Evolutionary conservation across 2,329 filamentous ascomycete genomes (phyloP).

Genomic region (Monilinia fructicola): DNA sequence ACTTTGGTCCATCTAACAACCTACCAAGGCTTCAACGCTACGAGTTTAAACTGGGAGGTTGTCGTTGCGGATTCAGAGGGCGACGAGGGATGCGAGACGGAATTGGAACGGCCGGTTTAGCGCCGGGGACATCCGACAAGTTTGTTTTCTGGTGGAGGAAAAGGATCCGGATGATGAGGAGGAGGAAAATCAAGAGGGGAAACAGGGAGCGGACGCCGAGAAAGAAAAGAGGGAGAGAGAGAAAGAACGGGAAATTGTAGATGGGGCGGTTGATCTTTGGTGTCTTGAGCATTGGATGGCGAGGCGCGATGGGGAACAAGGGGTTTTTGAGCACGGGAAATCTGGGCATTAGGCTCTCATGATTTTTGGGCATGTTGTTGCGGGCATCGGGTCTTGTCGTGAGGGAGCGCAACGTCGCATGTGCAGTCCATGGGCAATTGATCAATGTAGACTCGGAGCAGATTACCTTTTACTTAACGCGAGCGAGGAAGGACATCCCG

Average conservation of each 20-base stretch:
- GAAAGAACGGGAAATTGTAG: conserved; percentile 44
- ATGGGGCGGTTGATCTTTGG: conserved; percentile 69
- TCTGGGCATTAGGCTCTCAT: conserved; percentile 53
- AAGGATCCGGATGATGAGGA: conserved; percentile 36
- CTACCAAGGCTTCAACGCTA: conserved; percentile 51
- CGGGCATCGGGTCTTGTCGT: too few relatives aligned
- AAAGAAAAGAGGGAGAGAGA: conserved; percentile 33
- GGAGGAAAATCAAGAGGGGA: conserved; percentile 36
- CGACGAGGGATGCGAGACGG: conserved; percentile 32
- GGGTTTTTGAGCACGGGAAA: conserved; percentile 87
- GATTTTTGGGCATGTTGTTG: background rate
- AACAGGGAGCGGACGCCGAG: conserved; percentile 26
- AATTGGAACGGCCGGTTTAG: conserved; percentile 59
- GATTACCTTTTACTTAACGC: too few relatives aligned
- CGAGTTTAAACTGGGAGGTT: conserved; percentile 58
- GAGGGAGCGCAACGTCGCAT: too few relatives aligned
- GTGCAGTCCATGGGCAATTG: too few relatives aligned
- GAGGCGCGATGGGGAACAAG: conserved; percentile 82
- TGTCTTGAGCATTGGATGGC: conserved; percentile 83
- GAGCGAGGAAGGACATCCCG: too few relatives aligned
- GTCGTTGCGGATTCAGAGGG: conserved; percentile 25
- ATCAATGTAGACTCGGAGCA: too few relatives aligned
- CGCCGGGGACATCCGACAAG: conserved; percentile 64
- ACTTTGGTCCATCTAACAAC: conserved; percentile 62
- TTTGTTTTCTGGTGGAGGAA: conserved; percentile 59